Conservation (phyloP, 129 eudicot species). For the Calendula officinalis region DNA sequence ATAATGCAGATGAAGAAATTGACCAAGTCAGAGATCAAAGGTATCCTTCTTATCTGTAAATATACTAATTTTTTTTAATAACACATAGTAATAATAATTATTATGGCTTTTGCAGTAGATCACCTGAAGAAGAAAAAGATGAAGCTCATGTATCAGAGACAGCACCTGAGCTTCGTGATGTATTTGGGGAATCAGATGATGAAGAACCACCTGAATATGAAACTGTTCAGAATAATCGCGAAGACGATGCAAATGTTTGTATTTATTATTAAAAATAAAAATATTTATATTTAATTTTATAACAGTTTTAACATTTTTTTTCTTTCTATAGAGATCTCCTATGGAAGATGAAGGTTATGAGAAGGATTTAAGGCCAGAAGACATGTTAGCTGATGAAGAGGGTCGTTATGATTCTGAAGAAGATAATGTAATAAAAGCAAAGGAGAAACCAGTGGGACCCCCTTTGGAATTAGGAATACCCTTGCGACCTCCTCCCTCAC, state of each 20-base stretch:
- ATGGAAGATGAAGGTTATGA: slow-evolving; percentile 80
- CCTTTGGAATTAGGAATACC: slow-evolving; percentile 97
- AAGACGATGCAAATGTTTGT: slow-evolving; percentile 73
- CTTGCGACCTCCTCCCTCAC: slow-evolving; percentile 81
- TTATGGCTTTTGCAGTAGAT: slow-evolving; percentile 37
- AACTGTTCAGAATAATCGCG: slow-evolving; percentile 57
- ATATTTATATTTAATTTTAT: background rate
- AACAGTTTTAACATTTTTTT: slow-evolving; percentile 10
- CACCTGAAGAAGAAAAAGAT: slow-evolving; percentile 78
- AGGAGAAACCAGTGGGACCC: slow-evolving; percentile 96
- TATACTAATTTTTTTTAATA: background rate
- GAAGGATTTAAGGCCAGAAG: slow-evolving; percentile 81
- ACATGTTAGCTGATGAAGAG: slow-evolving; percentile 91
- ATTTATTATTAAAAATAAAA: background rate
- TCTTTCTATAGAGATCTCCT: slow-evolving; percentile 61
- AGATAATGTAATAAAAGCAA: slow-evolving; percentile 60
- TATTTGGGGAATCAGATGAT: slow-evolving; percentile 97
- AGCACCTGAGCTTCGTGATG: slow-evolving; percentile 94
- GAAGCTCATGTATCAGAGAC: slow-evolving; percentile 58
- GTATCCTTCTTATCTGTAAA: slow-evolving; percentile 32
- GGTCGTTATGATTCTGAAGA: slow-evolving; percentile 90
- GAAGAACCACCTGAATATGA: slow-evolving; percentile 78
- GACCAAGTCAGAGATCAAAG: slow-evolving; percentile 74
- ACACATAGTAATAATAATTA: background rate
- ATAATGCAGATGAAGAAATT: slow-evolving; percentile 83